These are phyloP conservation scores for Albizia julibrissin DNA, from an alignment of 306 rosid species.

Conservation along the genomic window DNA sequence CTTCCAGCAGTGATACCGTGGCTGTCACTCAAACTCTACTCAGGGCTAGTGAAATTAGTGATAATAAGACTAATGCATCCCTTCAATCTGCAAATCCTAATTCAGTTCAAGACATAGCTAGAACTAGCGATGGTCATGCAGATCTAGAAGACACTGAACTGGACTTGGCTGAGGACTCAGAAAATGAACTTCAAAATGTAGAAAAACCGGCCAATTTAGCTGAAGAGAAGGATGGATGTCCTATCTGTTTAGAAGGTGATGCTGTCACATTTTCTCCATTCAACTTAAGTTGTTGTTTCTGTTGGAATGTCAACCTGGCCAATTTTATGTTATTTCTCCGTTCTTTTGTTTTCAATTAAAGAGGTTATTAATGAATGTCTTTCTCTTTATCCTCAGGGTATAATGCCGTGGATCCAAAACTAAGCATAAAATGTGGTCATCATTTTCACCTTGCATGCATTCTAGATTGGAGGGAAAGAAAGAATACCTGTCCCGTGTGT, in stretches of 20 bases:
- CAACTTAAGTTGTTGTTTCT: neutral
- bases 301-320: constrained; percentile 3
- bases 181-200: constrained; percentile 65
- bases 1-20: constrained; percentile 62
- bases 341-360: constrained; percentile 26
- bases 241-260: constrained; percentile 96
- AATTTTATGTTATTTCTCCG: constrained; percentile 23
- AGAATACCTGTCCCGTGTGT: constrained; percentile 87
- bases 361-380: constrained; percentile 4
- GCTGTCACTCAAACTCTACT: constrained; percentile 64
- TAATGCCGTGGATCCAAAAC: constrained; percentile 79
- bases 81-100: constrained; percentile 56
- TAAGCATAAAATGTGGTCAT: constrained; percentile 75
- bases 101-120: constrained; percentile 54
- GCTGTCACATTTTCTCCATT: constrained; percentile 20
- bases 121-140: constrained; percentile 47
- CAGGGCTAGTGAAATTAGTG: constrained; percentile 50
- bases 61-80: constrained; percentile 52
- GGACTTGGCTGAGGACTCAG: constrained; percentile 52
- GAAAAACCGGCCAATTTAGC: constrained; percentile 51
- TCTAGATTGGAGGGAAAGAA: constrained; percentile 99
- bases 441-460: constrained; percentile 97
- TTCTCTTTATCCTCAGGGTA: constrained; percentile 61
- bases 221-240: constrained; percentile 89
- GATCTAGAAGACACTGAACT: constrained; percentile 54